A percentile compares a stretch with the other conserved stretches of the same genome.
Conservation (phyloP, 176 grass and related monocot species). For the Aegilops longissima region DNA sequence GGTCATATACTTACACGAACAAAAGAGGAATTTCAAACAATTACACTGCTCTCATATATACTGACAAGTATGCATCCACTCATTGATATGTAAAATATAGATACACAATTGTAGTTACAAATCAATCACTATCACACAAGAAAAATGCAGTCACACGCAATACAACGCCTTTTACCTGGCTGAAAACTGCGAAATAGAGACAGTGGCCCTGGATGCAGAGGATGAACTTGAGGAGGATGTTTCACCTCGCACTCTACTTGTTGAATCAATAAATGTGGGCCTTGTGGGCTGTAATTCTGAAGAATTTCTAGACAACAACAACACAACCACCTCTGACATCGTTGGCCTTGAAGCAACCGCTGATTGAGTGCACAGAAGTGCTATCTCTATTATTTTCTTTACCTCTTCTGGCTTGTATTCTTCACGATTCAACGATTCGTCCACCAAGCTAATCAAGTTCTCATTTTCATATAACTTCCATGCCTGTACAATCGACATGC, state of each 20-base stretch:
- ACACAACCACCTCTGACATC: constrained; percentile 70
- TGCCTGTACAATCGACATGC: constrained; percentile 38
- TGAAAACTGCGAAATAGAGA: constrained; percentile 55
- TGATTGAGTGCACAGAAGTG: constrained; percentile 81
- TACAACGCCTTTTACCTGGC: constrained; percentile 42
- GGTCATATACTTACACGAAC: constrained; percentile 4
- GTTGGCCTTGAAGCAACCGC: constrained; percentile 61
- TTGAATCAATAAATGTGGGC: constrained; percentile 71
- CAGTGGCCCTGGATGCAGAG: constrained; percentile 61
- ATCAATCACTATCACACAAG: constrained; percentile 14
- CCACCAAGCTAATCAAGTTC: constrained; percentile 54
- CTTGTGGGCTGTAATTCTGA: constrained; percentile 49
- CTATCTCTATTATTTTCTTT: constrained; percentile 61
- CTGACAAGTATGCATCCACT: constrained; percentile 16
- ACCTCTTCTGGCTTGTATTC: constrained; percentile 60
- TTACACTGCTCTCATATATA: constrained; percentile 32
- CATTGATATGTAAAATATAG: constrained; percentile 21
- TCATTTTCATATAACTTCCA: constrained; percentile 71
- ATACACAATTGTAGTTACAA: constrained; percentile 26
- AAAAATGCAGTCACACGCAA: constrained; percentile 22
- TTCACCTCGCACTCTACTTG: constrained; percentile 49
- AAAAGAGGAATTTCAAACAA: constrained; percentile 13
- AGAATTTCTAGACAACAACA: constrained; percentile 56
- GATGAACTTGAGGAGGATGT: constrained; percentile 55
- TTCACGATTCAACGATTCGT: constrained; percentile 51